phyloP scores from a whole-genome alignment of 495 filamentous ascomycete genomes.

The Cercophora samala region DNA sequence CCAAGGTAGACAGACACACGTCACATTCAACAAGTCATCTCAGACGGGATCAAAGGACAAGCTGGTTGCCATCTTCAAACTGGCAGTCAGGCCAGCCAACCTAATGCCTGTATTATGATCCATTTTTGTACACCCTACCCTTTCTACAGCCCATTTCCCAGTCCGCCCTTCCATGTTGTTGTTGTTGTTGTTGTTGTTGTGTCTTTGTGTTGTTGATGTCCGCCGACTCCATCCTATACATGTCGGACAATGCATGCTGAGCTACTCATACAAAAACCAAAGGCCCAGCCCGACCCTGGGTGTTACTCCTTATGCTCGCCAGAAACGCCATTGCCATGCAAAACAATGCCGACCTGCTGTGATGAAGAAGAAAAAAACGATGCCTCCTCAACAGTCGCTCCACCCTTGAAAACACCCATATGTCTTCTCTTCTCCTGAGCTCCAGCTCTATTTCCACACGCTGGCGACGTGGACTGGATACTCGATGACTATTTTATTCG shows the following conservation, averaged over 20 bases:
- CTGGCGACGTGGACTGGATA: neutral
- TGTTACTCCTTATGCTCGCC: conserved; percentile 8
- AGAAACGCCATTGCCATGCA: conserved; percentile 37
- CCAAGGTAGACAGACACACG: neutral
- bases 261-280: conserved; percentile 30
- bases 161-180: neutral
- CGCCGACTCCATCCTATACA: conserved; percentile 17
- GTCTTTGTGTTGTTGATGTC: neutral
- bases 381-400: conserved; percentile 5
- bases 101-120: conserved; percentile 12
- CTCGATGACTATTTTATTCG: neutral
- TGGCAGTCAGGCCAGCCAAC: conserved; percentile 4
- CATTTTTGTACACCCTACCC: conserved; percentile 12
- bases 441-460: neutral
- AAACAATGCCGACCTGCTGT: conserved; percentile 17
- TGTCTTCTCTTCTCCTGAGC: neutral
- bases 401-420: neutral
- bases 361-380: conserved; percentile 14
- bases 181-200: neutral
- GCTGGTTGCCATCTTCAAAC: neutral
- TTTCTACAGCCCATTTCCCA: conserved; percentile 3
- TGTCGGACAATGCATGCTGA: conserved; percentile 28
- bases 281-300: conserved; percentile 10
- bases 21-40: neutral
- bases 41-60: neutral